Evolutionary conservation across 2,329 filamentous ascomycete species (phyloP), one percentile per base, ranked within the genome.

Genomic region (Coniella vitis): DNA sequence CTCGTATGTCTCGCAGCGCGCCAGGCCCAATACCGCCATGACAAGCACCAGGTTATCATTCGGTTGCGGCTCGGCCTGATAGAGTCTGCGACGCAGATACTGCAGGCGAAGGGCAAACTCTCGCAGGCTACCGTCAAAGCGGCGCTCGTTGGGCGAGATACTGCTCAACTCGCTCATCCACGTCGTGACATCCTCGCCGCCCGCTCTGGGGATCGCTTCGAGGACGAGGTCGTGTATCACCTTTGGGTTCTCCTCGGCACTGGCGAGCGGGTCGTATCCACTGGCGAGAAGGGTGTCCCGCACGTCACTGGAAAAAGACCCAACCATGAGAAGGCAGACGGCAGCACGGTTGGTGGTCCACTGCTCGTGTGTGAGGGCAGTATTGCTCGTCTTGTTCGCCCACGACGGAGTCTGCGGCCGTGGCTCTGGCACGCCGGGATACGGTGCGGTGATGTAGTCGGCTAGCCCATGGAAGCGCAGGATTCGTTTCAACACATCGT

Each of bases 1-100:
- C 44, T 53, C 47, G 29, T 51, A 53, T n/a, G 38, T 37, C 17
- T 19, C 21, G 17, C 49, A 49, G 17, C 51, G 47, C 8, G 43
- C 51, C 31, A 53, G 44, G 12, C 36, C 51, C 40, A 53, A 36
- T 29, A 53, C 49, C 4, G 47, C 51, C 51, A 51, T 53, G 36
- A 53, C 51, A 29, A 53, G 51, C 31, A 53, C 51, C 40, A 53
- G 38, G 36, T 51, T 53, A 12, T 53, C 51, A 13, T 53, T 53
- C 2, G 51, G 51, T 44, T 53, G 51, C 21, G 51, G 51, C 47
- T 53, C 51, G 5, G 51, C 44, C 22, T 51, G 47, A 31, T 51
- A 42, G 19, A 53, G 44, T 37, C 51, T 22, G 38, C 44, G 37
- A 20, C 51, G 51, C 10, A 53, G 44, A 44, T 53, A 53, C n/a